Evolutionary conservation across 2,329 filamentous ascomycete genomes (phyloP), one percentile per base, ranked within the genome.

Genomic region (Talaromyces sp.): DNA sequence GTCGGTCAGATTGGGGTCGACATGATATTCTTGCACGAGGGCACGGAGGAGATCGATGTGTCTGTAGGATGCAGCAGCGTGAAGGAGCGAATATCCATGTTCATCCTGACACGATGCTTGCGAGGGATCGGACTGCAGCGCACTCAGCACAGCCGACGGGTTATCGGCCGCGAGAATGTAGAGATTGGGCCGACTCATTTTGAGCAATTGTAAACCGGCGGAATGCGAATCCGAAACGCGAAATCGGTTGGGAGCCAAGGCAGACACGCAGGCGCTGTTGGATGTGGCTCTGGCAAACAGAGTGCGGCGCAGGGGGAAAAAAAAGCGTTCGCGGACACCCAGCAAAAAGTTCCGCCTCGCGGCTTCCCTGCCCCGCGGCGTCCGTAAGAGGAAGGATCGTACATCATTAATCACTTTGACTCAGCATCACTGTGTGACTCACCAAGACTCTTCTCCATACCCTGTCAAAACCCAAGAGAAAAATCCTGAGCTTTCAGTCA

Each of bases 31-130:
- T 53, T 80, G 80, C 29, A 96, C 81, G 6, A 99, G 83, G 0
- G 85, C 76, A 46, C 89, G 88, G 17, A 97, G 83, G 17, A 99
- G 86, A 59, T 89, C 85, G 38, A 91, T 78, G 72, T 97, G 92
- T 72, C 88, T 89, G 81, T 97, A 99, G 66, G 92, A 97, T 19
- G 91, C 88, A 17, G 93, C 91, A 57, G 94, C 94, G 75, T 99
- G 94, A 54, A 97, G 80, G 27, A 97, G 85, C 53, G 92, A 96
- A 79, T 99, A 99, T 69, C 94, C 94, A 70, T 97, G 89, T 62
- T 89, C 86, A 75, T 99, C 94, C 77, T 96, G 91, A 57, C 83
- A 79, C 2, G 87, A 84, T 58, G 94, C 93, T 57, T 96, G 80
- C n/a, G 84, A 77, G 35, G 91, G 90, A 66, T 91, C 84, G 63